Percentiles rank a stretch among this genome's conserved stretches.
These are phyloP conservation scores for Salicornia ramosissima DNA, from an alignment of 148 eudicot genomes.

Conservation along the genomic window DNA sequence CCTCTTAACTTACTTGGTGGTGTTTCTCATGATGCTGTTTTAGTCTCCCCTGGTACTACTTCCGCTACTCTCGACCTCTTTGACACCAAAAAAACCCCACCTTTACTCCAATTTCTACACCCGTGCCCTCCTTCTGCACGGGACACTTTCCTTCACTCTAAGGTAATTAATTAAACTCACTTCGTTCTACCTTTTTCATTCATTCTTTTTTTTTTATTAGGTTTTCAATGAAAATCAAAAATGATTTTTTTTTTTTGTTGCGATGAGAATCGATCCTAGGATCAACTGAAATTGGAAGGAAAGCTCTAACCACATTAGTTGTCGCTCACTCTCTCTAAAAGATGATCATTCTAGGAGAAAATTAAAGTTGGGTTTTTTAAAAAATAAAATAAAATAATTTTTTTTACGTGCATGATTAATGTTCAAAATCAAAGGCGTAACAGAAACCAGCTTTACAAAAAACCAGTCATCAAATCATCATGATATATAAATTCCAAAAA, in stretches of 20 bases:
- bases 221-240: too few relatives aligned
- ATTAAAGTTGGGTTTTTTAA: too few relatives aligned
- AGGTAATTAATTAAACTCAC: constrained; percentile 8
- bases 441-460: background rate
- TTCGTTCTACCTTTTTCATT: too few relatives aligned
- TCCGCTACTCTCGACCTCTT: constrained; percentile 26
- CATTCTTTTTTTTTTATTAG: background rate
- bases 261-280: too few relatives aligned
- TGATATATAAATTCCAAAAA: background rate
- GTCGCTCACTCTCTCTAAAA: too few relatives aligned
- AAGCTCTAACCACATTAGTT: too few relatives aligned
- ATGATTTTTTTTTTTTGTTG: too few relatives aligned
- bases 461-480: too few relatives aligned
- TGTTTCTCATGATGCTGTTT: background rate
- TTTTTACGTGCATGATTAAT: background rate
- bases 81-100: constrained; percentile 5
- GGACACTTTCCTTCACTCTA: background rate
- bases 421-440: background rate
- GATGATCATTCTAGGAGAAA: background rate
- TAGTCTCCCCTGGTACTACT: constrained; percentile 11
- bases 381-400: too few relatives aligned
- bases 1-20: constrained; percentile 7
- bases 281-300: too few relatives aligned
- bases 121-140: background rate
- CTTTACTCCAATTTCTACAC: constrained; percentile 2